Percentiles rank a stretch among this genome's conserved stretches.
Evolutionary conservation across 2,329 filamentous ascomycete genomes (phyloP).

Genomic region (Hansfordia pulvinata): DNA sequence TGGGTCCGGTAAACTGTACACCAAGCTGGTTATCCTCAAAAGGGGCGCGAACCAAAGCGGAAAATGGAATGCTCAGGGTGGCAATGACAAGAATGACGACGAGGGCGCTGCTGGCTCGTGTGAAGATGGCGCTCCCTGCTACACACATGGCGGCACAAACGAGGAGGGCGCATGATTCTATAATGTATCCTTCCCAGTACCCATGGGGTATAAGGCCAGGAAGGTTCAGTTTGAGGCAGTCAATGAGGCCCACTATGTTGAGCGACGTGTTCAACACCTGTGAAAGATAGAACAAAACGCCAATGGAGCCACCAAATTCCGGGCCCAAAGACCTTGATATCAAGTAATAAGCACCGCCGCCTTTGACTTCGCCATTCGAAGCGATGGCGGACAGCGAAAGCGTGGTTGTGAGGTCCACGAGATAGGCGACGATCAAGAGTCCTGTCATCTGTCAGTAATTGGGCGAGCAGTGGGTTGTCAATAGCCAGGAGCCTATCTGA

Average conservation of each 20-base stretch:
- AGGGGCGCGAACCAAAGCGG: slow-evolving; percentile 53
- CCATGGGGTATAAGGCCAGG: slow-evolving; percentile 52
- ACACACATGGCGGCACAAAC: slow-evolving; percentile 65
- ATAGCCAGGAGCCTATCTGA: too few relatives aligned
- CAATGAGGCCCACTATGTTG: slow-evolving; percentile 76
- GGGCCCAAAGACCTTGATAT: slow-evolving; percentile 77
- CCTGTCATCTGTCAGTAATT: too few relatives aligned
- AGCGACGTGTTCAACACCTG: slow-evolving; percentile 76
- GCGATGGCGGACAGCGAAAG: slow-evolving; percentile 82
- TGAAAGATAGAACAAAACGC: slow-evolving; percentile 82
- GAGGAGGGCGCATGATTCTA: slow-evolving; percentile 58
- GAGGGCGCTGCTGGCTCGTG: slow-evolving; percentile 66
- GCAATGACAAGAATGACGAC: slow-evolving; percentile 58
- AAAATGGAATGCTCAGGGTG: slow-evolving; percentile 71
- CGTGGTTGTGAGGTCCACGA: slow-evolving; percentile 71
- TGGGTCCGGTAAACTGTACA: slow-evolving; percentile 69
- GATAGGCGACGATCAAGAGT: slow-evolving; percentile 62
- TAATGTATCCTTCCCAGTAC: slow-evolving; percentile 66
- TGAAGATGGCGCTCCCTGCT: slow-evolving; percentile 67
- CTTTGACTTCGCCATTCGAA: slow-evolving; percentile 78
- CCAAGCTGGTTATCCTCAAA: slow-evolving; percentile 49
- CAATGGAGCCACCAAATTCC: slow-evolving; percentile 81
- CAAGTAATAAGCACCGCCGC: slow-evolving; percentile 78
- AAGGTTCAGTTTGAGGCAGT: slow-evolving; percentile 68
- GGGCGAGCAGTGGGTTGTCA: too few relatives aligned